Conservation (phyloP, 495 filamentous ascomycete genomes). For the Letharia columbiana region DNA sequence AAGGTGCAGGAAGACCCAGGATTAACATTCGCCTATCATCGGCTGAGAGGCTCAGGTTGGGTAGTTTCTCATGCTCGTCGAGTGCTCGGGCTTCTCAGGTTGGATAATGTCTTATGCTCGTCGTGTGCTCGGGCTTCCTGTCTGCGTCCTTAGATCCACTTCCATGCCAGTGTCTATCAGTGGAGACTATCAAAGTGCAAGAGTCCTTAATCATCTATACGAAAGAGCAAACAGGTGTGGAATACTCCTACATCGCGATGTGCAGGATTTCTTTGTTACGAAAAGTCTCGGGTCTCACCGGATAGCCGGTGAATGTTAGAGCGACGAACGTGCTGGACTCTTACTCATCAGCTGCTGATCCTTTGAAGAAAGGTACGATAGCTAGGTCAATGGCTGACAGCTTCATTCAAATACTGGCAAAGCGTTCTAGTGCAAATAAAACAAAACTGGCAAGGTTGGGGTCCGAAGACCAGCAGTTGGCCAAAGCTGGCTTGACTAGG, state of each 20-base stretch:
- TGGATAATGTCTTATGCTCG: background rate
- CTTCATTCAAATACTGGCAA: too few relatives aligned
- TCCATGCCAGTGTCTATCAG: background rate
- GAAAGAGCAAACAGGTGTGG: background rate
- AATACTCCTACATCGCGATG: background rate
- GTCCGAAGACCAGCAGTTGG: background rate
- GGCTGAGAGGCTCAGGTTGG: background rate
- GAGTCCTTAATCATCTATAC: background rate
- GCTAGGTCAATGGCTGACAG: too few relatives aligned
- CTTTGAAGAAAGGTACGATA: too few relatives aligned
- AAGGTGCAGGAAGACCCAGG: too few relatives aligned
- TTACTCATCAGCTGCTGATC: too few relatives aligned
- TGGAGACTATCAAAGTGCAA: conserved; percentile 1
- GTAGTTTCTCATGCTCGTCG: too few relatives aligned
- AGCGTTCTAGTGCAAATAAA: too few relatives aligned
- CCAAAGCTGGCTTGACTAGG: background rate
- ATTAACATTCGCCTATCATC: too few relatives aligned
- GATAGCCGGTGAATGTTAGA: background rate
- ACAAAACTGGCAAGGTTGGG: too few relatives aligned
- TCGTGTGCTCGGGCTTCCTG: background rate
- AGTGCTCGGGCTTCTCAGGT: too few relatives aligned
- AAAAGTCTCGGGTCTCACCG: background rate
- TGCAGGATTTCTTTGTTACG: background rate
- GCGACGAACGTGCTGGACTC: too few relatives aligned
- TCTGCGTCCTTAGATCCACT: conserved; percentile 1